Evolutionary conservation across 192 early-diverging fungal species (phyloP).

Genomic region (Linnemannia hyalina): DNA sequence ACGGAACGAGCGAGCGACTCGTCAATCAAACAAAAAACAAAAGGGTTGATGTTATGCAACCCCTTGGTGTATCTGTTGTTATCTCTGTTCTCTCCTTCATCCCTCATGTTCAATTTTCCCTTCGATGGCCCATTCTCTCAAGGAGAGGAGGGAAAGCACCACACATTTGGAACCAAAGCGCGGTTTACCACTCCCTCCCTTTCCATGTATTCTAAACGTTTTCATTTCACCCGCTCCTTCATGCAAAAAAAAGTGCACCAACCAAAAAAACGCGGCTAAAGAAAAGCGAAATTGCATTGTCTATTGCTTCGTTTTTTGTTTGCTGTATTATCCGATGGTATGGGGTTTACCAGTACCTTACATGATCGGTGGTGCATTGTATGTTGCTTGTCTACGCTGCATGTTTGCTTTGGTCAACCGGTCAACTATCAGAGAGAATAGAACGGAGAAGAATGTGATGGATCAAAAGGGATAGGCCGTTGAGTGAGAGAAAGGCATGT

Average conservation of each 20-base stretch:
- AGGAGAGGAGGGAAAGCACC: too few species aligned
- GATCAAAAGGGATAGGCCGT: neutral
- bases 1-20: neutral
- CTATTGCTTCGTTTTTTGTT: neutral
- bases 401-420: neutral
- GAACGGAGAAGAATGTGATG: neutral
- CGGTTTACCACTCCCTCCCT: too few species aligned
- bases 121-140: too few species aligned
- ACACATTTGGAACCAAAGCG: too few species aligned
- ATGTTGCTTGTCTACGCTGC: neutral
- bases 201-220: neutral
- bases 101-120: neutral
- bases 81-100: neutral
- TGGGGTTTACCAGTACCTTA: neutral
- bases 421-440: neutral
- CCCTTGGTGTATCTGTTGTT: neutral
- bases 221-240: neutral
- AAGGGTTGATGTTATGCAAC: neutral
- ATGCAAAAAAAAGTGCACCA: neutral
- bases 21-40: neutral
- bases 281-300: too few species aligned
- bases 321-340: neutral
- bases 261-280: neutral
- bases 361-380: neutral
- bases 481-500: neutral